Evolutionary conservation across 2,329 filamentous ascomycete genomes (phyloP), one percentile per base, ranked within the genome.

Genomic region (Thielaviopsis populi): DNA sequence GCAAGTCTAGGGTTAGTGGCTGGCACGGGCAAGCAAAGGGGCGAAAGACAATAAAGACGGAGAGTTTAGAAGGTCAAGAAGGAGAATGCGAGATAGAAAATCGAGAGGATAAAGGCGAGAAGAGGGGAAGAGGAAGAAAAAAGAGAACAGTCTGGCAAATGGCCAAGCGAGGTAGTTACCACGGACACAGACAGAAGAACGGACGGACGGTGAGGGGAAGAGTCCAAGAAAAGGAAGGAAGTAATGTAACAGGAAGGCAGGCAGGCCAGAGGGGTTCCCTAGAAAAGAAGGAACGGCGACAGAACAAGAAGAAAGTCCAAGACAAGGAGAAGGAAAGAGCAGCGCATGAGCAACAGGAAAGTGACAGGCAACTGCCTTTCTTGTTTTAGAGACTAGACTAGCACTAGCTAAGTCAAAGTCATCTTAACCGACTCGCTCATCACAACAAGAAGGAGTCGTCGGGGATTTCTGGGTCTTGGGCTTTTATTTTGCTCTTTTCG

Each of bases 1-100:
- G 50, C 22, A 22, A 27, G 59, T 48, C 46, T 54, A 43, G 58
- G 48, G n/a, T 61, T 64, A 61, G 61, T 59, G 64, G 22, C 67
- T 66, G 66, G 61, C 15, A 43, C 13, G 58, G 33, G 33, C 43
- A 58, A 46, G 37, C 43, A 27, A 60, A n/a, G 22, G 19, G 43
- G 17, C 7, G n/a, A 58, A 33, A 54, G 11, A 15, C 22, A 24
- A 11, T 13, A 48, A 37, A 11, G 56, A n/a, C 13, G 4, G 13
- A 54, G n/a, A 46, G 41, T 43, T 6, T n/a, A 24, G 42, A 42
- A 56, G 19, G 17, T n/a, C n/a, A 41, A 8, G 48, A 30, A 54
- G 22, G 33, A 42, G 30, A 43, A n/a, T n/a, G n/a, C n/a, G n/a
- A 42, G 22, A 53, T 6, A 33, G 40, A 33, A 24, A 43, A 58